Evolutionary conservation across 768 basidiomycete species (phyloP), one percentile per base, ranked within the genome.

Genomic region (Filobasidium wieringae): DNA sequence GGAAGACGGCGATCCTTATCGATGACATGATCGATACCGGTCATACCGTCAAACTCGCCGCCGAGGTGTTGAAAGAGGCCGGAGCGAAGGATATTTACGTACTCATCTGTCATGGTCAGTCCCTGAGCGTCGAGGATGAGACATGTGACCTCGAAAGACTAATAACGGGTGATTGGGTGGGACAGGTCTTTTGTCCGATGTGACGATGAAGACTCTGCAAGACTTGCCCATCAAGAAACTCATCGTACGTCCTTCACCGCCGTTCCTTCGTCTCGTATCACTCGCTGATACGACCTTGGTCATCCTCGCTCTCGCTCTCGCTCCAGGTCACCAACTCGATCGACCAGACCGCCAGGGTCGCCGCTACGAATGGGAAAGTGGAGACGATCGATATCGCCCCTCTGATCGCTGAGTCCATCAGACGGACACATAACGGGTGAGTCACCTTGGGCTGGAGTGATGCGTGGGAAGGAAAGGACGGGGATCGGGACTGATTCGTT

Each of bases 381-480:
- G 88, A 91, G 76, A 88, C 91, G 54, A 84, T 99, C 65, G 92
- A 97, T 77, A 84, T 99, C 64, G 88, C 89, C 26, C 84, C 85
- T 19, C 90, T 96, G 64, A 81, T 99, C 47, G 95, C 90, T 37
- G 93, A 97, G 80, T 88, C 91, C 63, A 93, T 97, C 60, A 79
- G 93, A 65, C 80, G 93, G 61, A 92, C 88, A 66, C 93, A 96
- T 74, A 96, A 95, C 68, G 93, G 93, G 70, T 57, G 15, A 50
- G 56, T 57, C 24, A 5, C 14, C 0, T 19, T 14, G 27, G 7
- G 31, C 11, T 22, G 3, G 17, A 6, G 32, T 19, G 26, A 17
- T 52, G 51, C 29, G 19, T 34, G n/a, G n/a, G 9, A 47, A 49
- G 11, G 9, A 2, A 17, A 22, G 5, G 15, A 4, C 37, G 15